phyloP scores from a whole-genome alignment of 2,329 filamentous ascomycete genomes.

The Trichoderma breve region DNA sequence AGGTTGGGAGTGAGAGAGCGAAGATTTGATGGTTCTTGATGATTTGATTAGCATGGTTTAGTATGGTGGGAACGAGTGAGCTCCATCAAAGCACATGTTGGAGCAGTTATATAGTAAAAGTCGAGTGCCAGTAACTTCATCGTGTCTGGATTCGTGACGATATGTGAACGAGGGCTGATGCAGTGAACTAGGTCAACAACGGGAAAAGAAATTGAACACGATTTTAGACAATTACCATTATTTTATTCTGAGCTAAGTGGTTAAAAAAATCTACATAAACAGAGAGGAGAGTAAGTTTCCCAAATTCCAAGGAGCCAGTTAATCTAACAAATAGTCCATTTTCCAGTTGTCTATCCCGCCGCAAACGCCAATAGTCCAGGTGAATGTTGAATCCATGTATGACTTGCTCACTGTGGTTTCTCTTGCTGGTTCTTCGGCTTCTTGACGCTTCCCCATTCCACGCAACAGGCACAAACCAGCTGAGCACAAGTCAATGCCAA shows the following conservation, averaged over 20 bases:
- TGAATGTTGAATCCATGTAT: neutral
- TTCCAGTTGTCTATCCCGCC: neutral
- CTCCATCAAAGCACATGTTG: neutral
- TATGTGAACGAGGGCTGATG: neutral
- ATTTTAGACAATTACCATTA: neutral
- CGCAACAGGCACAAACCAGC: constrained; percentile 55
- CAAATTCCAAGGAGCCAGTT: neutral
- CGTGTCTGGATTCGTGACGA: neutral
- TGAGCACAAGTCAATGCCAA: constrained; percentile 55
- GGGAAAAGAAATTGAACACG: neutral
- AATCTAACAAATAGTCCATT: neutral
- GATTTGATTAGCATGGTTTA: neutral
- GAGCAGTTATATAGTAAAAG: neutral
- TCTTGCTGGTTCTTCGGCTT: constrained; percentile 34
- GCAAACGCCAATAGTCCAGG: neutral
- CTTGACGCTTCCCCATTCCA: constrained; percentile 70
- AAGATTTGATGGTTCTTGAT: neutral
- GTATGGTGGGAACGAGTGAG: neutral
- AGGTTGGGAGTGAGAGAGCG: neutral
- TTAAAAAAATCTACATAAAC: neutral
- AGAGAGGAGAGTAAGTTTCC: neutral
- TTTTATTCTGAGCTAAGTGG: neutral
- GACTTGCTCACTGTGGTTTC: neutral
- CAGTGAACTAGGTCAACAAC: neutral
- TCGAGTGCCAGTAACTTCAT: neutral